phyloP scores from a whole-genome alignment of 345 rosid species.

The Lumnitzera littorea region DNA sequence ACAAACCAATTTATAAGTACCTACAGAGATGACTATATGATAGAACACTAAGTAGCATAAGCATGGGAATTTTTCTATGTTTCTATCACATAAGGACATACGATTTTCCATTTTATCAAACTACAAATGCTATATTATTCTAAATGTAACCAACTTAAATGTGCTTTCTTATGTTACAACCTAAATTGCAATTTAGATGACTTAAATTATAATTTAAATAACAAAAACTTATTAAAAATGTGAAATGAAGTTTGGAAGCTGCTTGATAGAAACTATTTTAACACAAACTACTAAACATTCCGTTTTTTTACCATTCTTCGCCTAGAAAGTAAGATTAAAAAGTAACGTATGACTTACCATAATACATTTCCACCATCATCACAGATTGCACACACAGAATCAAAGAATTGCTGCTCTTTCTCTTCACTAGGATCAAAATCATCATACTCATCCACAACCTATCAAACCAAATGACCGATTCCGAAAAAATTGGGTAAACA shows the following conservation, averaged over 20 bases:
- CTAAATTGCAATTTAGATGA: too few relatives aligned
- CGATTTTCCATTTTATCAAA: too few relatives aligned
- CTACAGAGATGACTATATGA: too few relatives aligned
- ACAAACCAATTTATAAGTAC: too few relatives aligned
- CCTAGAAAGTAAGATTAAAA: too few relatives aligned
- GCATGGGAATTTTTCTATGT: too few relatives aligned
- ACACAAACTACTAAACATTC: neutral
- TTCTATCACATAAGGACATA: too few relatives aligned
- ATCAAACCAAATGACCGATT: neutral
- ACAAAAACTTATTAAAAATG: neutral
- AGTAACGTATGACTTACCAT: constrained; percentile 29
- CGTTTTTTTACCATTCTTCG: neutral
- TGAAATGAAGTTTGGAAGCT: neutral
- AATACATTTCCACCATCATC: constrained; percentile 62
- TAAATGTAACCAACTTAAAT: too few relatives aligned
- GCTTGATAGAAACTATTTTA: neutral
- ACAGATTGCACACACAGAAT: constrained; percentile 62
- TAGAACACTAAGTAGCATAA: too few relatives aligned
- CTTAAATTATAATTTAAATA: too few relatives aligned
- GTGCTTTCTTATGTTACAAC: too few relatives aligned
- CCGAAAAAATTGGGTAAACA: constrained; percentile 1
- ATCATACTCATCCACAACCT: constrained; percentile 19
- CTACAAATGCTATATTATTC: too few relatives aligned
- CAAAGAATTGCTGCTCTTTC: constrained; percentile 21
- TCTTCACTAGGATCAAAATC: constrained; percentile 18